Conservation (phyloP, 2,329 filamentous ascomycete species). For the Neofusicoccum ribis region DNA sequence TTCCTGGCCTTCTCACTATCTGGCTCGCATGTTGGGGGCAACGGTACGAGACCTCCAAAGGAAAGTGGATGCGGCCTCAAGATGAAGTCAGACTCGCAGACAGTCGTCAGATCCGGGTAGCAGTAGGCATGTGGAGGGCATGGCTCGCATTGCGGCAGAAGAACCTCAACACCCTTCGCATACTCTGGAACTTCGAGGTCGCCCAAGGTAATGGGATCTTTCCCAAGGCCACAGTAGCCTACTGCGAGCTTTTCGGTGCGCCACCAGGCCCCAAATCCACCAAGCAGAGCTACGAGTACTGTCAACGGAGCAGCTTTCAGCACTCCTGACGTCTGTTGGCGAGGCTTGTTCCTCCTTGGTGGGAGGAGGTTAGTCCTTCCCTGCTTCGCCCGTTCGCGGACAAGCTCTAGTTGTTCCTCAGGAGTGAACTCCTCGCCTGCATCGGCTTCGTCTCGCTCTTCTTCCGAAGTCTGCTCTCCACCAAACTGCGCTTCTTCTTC, state of each 20-base stretch:
- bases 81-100: slow-evolving; percentile 85
- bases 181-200: slow-evolving; percentile 72
- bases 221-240: slow-evolving; percentile 84
- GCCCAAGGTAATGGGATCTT: slow-evolving; percentile 56
- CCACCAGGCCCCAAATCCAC: slow-evolving; percentile 78
- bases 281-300: slow-evolving; percentile 68
- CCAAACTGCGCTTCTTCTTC: neutral
- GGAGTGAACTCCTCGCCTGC: slow-evolving; percentile 91
- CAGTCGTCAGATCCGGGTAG: slow-evolving; percentile 72
- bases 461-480: slow-evolving; percentile 13
- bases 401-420: slow-evolving; percentile 76
- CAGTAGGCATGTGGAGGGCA: slow-evolving; percentile 92
- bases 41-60: slow-evolving; percentile 74
- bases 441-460: slow-evolving; percentile 49
- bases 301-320: slow-evolving; percentile 69
- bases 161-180: slow-evolving; percentile 52
- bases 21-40: slow-evolving; percentile 89
- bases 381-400: slow-evolving; percentile 64
- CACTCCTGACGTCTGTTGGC: slow-evolving; percentile 47
- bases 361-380: slow-evolving; percentile 54
- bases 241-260: slow-evolving; percentile 94
- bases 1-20: slow-evolving; percentile 89
- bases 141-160: slow-evolving; percentile 81
- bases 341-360: slow-evolving; percentile 37
- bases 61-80: slow-evolving; percentile 81